phyloP scores from a whole-genome alignment of 2,329 filamentous ascomycete genomes.

The Colletotrichum cordylinicola region DNA sequence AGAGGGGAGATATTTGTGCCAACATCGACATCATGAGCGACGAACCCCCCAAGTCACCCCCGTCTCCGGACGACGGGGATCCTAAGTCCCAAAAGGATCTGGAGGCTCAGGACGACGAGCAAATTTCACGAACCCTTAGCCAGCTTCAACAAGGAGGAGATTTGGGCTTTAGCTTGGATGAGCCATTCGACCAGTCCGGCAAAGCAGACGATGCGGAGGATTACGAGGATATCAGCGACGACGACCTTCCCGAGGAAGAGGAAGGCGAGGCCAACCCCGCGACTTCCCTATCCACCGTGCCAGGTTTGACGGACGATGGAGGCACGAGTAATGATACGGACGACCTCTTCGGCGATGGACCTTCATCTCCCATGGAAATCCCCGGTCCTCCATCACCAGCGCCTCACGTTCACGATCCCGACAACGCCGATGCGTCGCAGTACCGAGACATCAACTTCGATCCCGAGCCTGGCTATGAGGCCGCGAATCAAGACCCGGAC shows the following conservation, averaged over 20 bases:
- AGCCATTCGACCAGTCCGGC: slow-evolving; percentile 67
- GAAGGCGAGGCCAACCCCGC: slow-evolving; percentile 54
- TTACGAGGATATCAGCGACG: slow-evolving; percentile 89
- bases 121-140: slow-evolving; percentile 50
- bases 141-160: slow-evolving; percentile 44
- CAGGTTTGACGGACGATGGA: slow-evolving; percentile 63
- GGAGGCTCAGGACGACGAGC: slow-evolving; percentile 53
- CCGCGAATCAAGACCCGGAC: slow-evolving; percentile 63
- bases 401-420: slow-evolving; percentile 46
- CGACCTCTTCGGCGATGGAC: slow-evolving; percentile 72
- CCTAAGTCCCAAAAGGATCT: slow-evolving; percentile 51
- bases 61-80: slow-evolving; percentile 39
- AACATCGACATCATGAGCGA: slow-evolving; percentile 19
- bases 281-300: slow-evolving; percentile 50
- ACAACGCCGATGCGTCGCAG: slow-evolving; percentile 39
- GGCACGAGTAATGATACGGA: slow-evolving; percentile 66
- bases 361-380: slow-evolving; percentile 52
- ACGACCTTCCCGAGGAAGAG: slow-evolving; percentile 86
- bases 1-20: slow-evolving; percentile 11
- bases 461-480: slow-evolving; percentile 46
- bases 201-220: slow-evolving; percentile 95
- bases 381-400: slow-evolving; percentile 50
- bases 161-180: slow-evolving; percentile 48
- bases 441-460: slow-evolving; percentile 54
- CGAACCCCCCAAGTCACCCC: slow-evolving; percentile 23